phyloP scores from a whole-genome alignment of 768 basidiomycete species.

The Kondoa malvinella region DNA sequence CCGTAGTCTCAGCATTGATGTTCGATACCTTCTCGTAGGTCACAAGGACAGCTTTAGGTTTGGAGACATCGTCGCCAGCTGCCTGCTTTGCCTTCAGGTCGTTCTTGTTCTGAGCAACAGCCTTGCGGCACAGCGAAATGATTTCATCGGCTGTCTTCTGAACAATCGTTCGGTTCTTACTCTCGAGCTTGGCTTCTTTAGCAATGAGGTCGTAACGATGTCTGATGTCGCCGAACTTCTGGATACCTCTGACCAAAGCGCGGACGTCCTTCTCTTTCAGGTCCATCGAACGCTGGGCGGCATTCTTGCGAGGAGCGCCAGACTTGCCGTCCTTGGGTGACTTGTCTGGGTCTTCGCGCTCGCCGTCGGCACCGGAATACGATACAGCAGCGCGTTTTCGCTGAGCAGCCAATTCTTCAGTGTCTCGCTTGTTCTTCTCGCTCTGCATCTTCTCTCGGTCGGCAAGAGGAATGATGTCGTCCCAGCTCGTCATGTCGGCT shows the following conservation, averaged over 20 bases:
- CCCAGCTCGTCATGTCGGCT: slow-evolving; percentile 89
- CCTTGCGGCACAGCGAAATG: slow-evolving; percentile 61
- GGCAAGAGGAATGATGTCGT: slow-evolving; percentile 91
- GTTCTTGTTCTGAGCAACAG: slow-evolving; percentile 59
- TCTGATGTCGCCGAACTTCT: slow-evolving; percentile 94
- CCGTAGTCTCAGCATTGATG: slow-evolving; percentile 94
- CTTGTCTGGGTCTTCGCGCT: slow-evolving; percentile 54
- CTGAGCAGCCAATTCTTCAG: slow-evolving; percentile 45
- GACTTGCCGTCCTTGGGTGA: slow-evolving; percentile 17
- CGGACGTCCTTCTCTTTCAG: slow-evolving; percentile 94
- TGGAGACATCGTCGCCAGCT: slow-evolving; percentile 72
- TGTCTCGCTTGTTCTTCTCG: slow-evolving; percentile 49
- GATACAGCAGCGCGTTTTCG: slow-evolving; percentile 35
- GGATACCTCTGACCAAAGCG: slow-evolving; percentile 80
- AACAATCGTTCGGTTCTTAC: slow-evolving; percentile 87
- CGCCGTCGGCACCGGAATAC: slow-evolving; percentile 45
- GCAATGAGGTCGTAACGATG: slow-evolving; percentile 87
- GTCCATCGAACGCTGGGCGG: slow-evolving; percentile 86
- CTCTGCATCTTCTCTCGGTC: slow-evolving; percentile 68
- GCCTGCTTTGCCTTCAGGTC: slow-evolving; percentile 59
- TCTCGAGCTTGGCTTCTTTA: slow-evolving; percentile 67
- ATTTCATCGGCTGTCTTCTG: slow-evolving; percentile 83
- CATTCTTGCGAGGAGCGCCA: slow-evolving; percentile 59
- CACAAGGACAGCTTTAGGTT: slow-evolving; percentile 84
- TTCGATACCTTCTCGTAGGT: slow-evolving; percentile 73